Evolutionary conservation across 148 eudicot genomes (phyloP).

Genomic region (Rhododendron simsii): DNA sequence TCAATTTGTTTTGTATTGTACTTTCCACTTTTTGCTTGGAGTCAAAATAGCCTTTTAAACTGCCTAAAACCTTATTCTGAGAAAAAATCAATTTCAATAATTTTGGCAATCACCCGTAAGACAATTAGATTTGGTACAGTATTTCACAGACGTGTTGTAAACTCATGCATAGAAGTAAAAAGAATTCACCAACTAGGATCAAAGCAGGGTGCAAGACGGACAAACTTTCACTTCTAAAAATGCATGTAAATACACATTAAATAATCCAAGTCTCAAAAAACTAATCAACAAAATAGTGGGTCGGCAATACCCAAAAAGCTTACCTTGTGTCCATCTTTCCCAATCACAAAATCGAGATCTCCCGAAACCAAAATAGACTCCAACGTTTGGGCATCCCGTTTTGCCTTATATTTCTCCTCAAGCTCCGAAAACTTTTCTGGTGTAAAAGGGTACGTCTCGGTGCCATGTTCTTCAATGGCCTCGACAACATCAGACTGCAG

Average conservation of each 20-base stretch:
- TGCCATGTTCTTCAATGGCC: slow-evolving; percentile 52
- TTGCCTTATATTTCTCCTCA: slow-evolving; percentile 49
- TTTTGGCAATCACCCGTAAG: background rate
- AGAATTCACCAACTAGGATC: too few species aligned
- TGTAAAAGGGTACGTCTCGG: slow-evolving; percentile 60
- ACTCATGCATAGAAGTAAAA: too few species aligned
- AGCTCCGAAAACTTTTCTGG: slow-evolving; percentile 62
- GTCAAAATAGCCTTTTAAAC: background rate
- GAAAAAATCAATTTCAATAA: background rate
- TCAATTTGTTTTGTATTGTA: background rate
- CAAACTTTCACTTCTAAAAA: background rate
- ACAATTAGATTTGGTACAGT: background rate
- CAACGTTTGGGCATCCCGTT: slow-evolving; percentile 25
- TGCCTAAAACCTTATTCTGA: too few species aligned
- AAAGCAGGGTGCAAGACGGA: too few species aligned
- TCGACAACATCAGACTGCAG: slow-evolving; percentile 54
- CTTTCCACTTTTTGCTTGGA: background rate
- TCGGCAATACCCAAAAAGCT: background rate
- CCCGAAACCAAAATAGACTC: slow-evolving; percentile 66
- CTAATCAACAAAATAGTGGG: background rate
- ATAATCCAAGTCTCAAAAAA: background rate
- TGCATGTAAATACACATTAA: background rate
- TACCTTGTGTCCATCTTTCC: slow-evolving; percentile 59
- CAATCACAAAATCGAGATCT: slow-evolving; percentile 52
- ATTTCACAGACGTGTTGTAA: too few species aligned